Conservation (phyloP, 345 rosid genomes). For the Combretum micranthum region DNA sequence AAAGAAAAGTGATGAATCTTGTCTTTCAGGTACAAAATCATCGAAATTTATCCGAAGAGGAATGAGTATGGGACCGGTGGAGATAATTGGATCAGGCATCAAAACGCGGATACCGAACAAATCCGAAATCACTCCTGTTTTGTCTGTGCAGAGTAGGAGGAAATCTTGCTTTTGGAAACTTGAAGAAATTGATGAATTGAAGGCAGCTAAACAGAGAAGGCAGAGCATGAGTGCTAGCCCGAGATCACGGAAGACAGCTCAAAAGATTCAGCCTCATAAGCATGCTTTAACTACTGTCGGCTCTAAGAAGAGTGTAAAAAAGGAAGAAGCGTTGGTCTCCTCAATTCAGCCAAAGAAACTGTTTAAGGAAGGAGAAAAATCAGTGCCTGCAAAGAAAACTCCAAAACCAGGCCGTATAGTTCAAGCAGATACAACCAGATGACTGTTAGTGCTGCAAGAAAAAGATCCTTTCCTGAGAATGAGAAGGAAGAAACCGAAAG, state of each 20-base stretch:
- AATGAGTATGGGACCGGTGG: constrained; percentile 77
- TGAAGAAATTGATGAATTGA: constrained; percentile 65
- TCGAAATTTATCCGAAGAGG: constrained; percentile 54
- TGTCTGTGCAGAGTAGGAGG: constrained; percentile 61
- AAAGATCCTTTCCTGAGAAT: constrained; percentile 64
- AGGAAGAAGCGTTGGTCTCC: constrained; percentile 46
- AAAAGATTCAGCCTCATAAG: constrained; percentile 40
- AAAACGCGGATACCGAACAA: constrained; percentile 33
- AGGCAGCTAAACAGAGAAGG: constrained; percentile 56
- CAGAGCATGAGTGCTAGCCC: constrained; percentile 77
- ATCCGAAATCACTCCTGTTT: constrained; percentile 54
- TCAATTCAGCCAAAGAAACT: constrained; percentile 74
- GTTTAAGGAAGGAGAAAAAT: constrained; percentile 74
- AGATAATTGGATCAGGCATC: constrained; percentile 49
- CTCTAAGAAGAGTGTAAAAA: constrained; percentile 55
- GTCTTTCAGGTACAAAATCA: constrained; percentile 26
- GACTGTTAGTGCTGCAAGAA: constrained; percentile 26
- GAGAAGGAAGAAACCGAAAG: constrained; percentile 50
- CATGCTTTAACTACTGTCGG: constrained; percentile 67
- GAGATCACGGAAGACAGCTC: constrained; percentile 44
- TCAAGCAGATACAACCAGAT: constrained; percentile 65
- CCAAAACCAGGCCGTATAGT: constrained; percentile 66
- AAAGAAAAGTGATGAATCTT: constrained; percentile 35
- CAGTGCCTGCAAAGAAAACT: constrained; percentile 40
- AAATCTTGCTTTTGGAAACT: constrained; percentile 90